Evolutionary conservation across 2,329 filamentous ascomycete species (phyloP), one percentile per base, ranked within the genome.

Genomic region (Fusarium multiceps): DNA sequence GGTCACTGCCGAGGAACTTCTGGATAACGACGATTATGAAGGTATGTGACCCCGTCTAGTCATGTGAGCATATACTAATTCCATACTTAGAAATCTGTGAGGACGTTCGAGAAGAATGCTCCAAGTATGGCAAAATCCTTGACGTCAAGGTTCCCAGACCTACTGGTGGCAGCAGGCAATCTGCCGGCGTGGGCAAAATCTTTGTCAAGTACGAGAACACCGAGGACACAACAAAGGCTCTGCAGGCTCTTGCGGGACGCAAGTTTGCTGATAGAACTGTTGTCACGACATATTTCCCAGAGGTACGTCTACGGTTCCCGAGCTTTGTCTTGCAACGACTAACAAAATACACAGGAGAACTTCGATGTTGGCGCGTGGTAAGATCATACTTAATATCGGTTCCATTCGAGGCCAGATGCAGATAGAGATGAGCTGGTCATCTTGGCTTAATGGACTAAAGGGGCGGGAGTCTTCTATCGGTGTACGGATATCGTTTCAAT

Each of bases 201-300:
- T 99, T 91, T 78, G 91, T 99, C 83, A 98, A 98, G 80, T 99
- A 93, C 77, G 93, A 96, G 70, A 88, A 85, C 5, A 83, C 88
- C 4, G 93, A 94, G 53, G 89, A 90, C 11, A 93, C 95, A 21
- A 91, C 92, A 68, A 94, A 93, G 76, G 97, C 96, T 10, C 85
- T 99, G 59, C 90, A 91, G 75, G 91, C 93, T n/a, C 85, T 99
- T 74, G 96, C 97, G 30, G 96, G 96, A 48, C 88, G 97, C 71
- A 98, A 98, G 79, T 99, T 99, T 79, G 93, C 94, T 1, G 93
- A 98, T 82, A 89, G 97, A 74, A 99, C 96, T 6, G 97, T 99
- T 28, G 94, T 99, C 14, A 94, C 93, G 4, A 98, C 96, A 6
- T 98, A 96, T 82, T 99, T 98, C 80, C 92, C 94, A 23, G 97